Evolutionary conservation across 2,329 filamentous ascomycete species (phyloP).

Genomic region (Pyrenochaeta sp.): DNA sequence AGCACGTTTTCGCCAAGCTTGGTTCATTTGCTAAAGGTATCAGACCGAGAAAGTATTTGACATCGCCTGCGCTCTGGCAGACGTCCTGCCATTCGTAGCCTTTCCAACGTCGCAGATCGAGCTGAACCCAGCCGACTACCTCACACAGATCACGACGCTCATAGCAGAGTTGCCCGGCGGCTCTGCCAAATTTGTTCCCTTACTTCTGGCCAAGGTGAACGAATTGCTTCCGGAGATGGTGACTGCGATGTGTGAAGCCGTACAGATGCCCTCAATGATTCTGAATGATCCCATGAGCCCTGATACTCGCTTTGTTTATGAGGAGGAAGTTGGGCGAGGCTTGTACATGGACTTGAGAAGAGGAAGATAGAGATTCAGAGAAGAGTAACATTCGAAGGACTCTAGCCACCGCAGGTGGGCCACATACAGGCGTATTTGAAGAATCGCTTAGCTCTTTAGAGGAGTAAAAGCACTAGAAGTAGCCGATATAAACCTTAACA

Average conservation of each 20-base stretch:
- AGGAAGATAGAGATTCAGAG: constrained; percentile 7
- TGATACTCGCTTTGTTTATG: constrained; percentile 31
- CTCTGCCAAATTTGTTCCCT: constrained; percentile 33
- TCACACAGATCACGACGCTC: constrained; percentile 26
- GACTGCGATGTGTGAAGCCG: constrained; percentile 21
- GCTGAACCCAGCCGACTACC: constrained; percentile 27
- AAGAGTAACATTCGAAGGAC: constrained; percentile 2
- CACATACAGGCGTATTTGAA: neutral
- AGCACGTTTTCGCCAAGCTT: neutral
- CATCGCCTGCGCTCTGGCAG: constrained; percentile 38
- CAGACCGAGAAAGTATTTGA: constrained; percentile 44
- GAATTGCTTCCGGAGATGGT: constrained; percentile 34
- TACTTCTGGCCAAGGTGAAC: constrained; percentile 37
- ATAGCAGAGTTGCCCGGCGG: constrained; percentile 35
- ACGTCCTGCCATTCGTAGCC: constrained; percentile 37
- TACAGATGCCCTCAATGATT: constrained; percentile 15
- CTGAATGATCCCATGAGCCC: constrained; percentile 33
- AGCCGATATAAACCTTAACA: neutral
- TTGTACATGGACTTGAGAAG: constrained; percentile 30
- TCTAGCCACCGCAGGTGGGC: neutral
- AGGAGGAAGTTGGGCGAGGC: constrained; percentile 35
- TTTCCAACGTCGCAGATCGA: constrained; percentile 19
- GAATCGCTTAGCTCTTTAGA: neutral
- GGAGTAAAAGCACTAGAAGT: neutral
- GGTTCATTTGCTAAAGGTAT: constrained; percentile 5